Evolutionary conservation across 371 early-diverging fungal species (phyloP).

Genomic region (Mucor piriformis): DNA sequence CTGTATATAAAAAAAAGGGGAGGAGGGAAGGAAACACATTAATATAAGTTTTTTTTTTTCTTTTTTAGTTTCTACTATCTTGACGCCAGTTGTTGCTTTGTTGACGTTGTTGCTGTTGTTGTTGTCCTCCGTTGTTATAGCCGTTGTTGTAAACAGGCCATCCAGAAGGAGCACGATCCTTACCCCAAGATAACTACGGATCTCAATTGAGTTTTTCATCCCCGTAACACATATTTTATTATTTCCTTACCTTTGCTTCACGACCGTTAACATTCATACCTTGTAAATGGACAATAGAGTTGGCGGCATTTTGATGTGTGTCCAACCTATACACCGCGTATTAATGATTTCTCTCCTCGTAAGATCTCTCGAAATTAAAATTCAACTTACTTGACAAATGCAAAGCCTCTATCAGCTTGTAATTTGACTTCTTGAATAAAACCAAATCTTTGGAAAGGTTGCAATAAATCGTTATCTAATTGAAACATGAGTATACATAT

Average conservation of each 20-base stretch:
- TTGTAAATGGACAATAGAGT: conserved; percentile 82
- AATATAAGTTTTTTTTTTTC: not conserved
- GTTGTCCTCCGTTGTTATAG: not conserved
- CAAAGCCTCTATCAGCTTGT: conserved; percentile 90
- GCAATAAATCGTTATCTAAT: conserved; percentile 24
- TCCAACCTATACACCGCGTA: conserved; percentile 63
- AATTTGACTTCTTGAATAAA: conserved; percentile 77
- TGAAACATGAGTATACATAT: too few relatives aligned
- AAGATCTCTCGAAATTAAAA: not conserved
- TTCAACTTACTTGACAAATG: conserved; percentile 75
- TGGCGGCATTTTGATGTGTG: conserved; percentile 87
- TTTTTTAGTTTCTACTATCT: conserved; percentile 13
- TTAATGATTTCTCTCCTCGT: not conserved
- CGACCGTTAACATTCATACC: conserved; percentile 76
- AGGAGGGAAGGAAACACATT: not conserved
- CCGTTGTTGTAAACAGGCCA: conserved; percentile 19
- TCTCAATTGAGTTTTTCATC: not conserved
- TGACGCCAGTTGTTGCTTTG: conserved; percentile 23
- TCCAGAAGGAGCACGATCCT: conserved; percentile 61
- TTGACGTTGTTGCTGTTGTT: conserved; percentile 11
- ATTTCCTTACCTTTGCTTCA: conserved; percentile 53
- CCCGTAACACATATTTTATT: not conserved
- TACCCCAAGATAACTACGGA: conserved; percentile 82
- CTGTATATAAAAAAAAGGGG: not conserved
- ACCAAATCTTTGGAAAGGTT: conserved; percentile 76